These are phyloP conservation scores for Blastomyces gilchristii DNA, from an alignment of 2,329 filamentous ascomycete species.

Conservation along the genomic window DNA sequence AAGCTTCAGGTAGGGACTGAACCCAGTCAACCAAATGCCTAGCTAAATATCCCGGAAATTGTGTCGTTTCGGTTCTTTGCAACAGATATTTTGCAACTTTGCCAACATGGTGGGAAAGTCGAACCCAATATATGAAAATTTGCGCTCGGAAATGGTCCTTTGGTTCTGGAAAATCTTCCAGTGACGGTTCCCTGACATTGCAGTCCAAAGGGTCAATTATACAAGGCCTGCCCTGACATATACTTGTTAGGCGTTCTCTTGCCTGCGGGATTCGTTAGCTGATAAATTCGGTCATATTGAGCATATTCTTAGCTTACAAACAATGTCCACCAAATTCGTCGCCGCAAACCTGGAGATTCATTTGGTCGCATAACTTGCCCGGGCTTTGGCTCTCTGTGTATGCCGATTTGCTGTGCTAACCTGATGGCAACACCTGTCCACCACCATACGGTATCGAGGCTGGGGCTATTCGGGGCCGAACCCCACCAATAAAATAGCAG, in stretches of 20 bases:
- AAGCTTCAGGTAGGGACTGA: constrained; percentile 25
- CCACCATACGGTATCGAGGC: constrained; percentile 38
- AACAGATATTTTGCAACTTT: constrained; percentile 32
- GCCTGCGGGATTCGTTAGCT: constrained; percentile 11
- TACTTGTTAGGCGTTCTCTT: constrained; percentile 32
- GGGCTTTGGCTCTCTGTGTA: constrained; percentile 32
- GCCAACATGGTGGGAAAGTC: constrained; percentile 34
- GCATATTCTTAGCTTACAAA: constrained; percentile 19
- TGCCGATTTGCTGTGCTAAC: constrained; percentile 37
- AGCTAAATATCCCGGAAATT: constrained; percentile 22
- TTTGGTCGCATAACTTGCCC: constrained; percentile 16
- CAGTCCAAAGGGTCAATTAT: constrained; percentile 37
- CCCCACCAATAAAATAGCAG: constrained; percentile 40
- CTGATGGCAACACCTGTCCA: constrained; percentile 38
- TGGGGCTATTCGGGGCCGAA: constrained; percentile 30
- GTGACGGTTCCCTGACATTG: constrained; percentile 30
- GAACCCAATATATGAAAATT: constrained; percentile 37
- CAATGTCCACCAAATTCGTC: constrained; percentile 38
- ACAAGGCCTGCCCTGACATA: constrained; percentile 37
- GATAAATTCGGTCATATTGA: not conserved
- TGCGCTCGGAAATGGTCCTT: constrained; percentile 28
- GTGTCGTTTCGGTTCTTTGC: constrained; percentile 16
- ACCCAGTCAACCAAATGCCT: constrained; percentile 31
- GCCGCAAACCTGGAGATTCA: constrained; percentile 22
- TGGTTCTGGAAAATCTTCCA: constrained; percentile 31